Conservation (phyloP, 352 stramenopile genomes). For the Phytophthora ramorum region DNA sequence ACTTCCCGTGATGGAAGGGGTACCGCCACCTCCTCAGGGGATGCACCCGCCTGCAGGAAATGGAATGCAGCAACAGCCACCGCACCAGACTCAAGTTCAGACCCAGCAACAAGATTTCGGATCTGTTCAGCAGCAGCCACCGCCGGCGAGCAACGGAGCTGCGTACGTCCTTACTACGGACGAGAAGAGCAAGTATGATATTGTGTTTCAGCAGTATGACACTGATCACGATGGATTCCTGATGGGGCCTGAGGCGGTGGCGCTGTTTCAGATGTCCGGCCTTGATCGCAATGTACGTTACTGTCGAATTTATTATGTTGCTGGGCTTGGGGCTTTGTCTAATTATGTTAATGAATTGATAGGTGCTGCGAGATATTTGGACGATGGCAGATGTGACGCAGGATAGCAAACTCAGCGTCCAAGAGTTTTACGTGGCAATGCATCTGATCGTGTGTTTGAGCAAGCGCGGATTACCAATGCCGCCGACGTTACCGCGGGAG, state of each 20-base stretch:
- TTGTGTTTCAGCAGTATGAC: constrained; percentile 94
- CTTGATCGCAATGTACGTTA: constrained; percentile 83
- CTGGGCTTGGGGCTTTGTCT: constrained; percentile 1
- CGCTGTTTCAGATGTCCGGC: constrained; percentile 94
- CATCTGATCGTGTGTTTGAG: constrained; percentile 96
- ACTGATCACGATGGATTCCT: constrained; percentile 92
- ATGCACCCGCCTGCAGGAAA: constrained; percentile 6
- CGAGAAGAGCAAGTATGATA: constrained; percentile 92
- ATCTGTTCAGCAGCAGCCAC: constrained; percentile 24
- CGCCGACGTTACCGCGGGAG: constrained; percentile 70
- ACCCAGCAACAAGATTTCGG: constrained; percentile 18
- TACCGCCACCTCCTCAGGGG: constrained; percentile 45
- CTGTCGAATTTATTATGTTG: neutral
- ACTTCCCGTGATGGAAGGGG: constrained; percentile 70
- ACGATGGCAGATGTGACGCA: constrained; percentile 90
- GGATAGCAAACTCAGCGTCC: constrained; percentile 91
- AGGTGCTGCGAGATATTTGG: constrained; percentile 92
- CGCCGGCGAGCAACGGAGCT: constrained; percentile 8
- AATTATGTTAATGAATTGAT: constrained; percentile 1
- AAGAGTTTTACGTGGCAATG: constrained; percentile 97
- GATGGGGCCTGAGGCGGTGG: constrained; percentile 89
- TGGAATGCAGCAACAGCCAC: constrained; percentile 18
- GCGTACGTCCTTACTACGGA: constrained; percentile 87
- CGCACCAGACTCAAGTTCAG: constrained; percentile 5
- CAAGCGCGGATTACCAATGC: constrained; percentile 87